Base-by-base conservation (phyloP, 1,284 basidiomycete species). In the Rhodotorula sp. region DNA sequence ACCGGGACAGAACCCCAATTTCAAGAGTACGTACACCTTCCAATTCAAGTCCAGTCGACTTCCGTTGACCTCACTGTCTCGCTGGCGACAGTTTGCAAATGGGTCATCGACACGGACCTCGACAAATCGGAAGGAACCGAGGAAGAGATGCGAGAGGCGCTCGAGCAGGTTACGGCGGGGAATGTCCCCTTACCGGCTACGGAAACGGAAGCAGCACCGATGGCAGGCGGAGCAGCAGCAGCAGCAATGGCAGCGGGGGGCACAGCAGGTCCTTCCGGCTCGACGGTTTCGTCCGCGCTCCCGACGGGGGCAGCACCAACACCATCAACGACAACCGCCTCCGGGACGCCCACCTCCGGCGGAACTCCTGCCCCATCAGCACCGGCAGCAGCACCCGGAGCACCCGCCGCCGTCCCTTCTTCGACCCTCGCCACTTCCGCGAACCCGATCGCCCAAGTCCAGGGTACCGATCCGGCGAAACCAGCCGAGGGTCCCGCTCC, bases 61-160 rank as follows among this genome's bases (percentile, higher is more conserved):
- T 10, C 16, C 4, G 2, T 2, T 31, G 60, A 5, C 14, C 38
- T 6, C 28, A 7, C 47, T 56, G 1, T 18, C 26, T 47, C 21
- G 18, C 28, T 23, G 15, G 23, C 8, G 31, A 14, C 26, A 73
- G 72, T 74, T 28, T 34, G 49, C 48, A 74, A 71, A 43, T 74
- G 74, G 74, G 74, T 74, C 21, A 45, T 71, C 60, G 74, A 71
- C 59, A 68, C 61, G 8, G 64, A 69, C 16, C 59, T 61, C 31
- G 69, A 45, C 59, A 45, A 49, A 15, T 60, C 69, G 5, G 62
- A 58, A 7, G 71, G 68, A 15, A 72, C 73, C 5, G 69, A 64
- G 5, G 73, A 74, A 23, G 73, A 74, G 54, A 69, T 74, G 72
- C 64, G 66, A 28, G 70, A 68, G 1, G 73, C 73, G 8, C 62